phyloP scores from a whole-genome alignment of 768 basidiomycete genomes.

The Suillus subalutaceus region DNA sequence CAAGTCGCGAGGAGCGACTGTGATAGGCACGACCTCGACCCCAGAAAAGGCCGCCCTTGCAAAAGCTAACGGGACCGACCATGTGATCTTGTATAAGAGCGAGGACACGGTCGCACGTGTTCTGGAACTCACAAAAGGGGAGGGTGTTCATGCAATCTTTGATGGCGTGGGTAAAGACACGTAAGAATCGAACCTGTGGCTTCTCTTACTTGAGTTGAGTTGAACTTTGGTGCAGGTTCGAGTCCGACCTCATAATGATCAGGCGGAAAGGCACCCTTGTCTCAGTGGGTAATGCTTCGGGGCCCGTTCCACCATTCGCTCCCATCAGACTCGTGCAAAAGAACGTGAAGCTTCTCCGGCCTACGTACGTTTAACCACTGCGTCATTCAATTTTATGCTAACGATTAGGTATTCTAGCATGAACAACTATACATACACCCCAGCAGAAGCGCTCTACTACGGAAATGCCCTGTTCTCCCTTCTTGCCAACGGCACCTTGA shows the following conservation, averaged over 20 bases:
- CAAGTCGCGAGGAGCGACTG: conserved; percentile 75
- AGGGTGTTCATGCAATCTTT: conserved; percentile 84
- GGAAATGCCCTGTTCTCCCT: conserved; percentile 63
- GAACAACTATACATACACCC: conserved; percentile 69
- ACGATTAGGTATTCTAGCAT: conserved; percentile 47
- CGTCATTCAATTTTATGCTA: not conserved
- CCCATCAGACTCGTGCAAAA: conserved; percentile 76
- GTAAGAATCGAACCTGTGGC: conserved; percentile 43
- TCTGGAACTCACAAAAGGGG: conserved; percentile 72
- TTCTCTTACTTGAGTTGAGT: conserved; percentile 4
- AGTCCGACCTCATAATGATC: conserved; percentile 78
- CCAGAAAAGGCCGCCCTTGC: conserved; percentile 82
- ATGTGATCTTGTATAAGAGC: conserved; percentile 81
- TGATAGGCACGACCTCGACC: conserved; percentile 93
- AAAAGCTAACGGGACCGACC: conserved; percentile 76
- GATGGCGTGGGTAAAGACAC: conserved; percentile 99
- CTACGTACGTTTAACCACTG: conserved; percentile 53
- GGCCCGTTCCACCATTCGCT: conserved; percentile 75
- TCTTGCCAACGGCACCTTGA: conserved; percentile 60
- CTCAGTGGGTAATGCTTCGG: conserved; percentile 91
- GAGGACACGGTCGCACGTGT: conserved; percentile 78
- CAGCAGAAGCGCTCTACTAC: conserved; percentile 75
- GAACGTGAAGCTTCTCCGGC: conserved; percentile 78
- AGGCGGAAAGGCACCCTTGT: conserved; percentile 90
- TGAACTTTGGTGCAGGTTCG: conserved; percentile 51